Evolutionary conservation across 129 eudicot genomes (phyloP).

Genomic region (Chrysanthemum seticuspe): DNA sequence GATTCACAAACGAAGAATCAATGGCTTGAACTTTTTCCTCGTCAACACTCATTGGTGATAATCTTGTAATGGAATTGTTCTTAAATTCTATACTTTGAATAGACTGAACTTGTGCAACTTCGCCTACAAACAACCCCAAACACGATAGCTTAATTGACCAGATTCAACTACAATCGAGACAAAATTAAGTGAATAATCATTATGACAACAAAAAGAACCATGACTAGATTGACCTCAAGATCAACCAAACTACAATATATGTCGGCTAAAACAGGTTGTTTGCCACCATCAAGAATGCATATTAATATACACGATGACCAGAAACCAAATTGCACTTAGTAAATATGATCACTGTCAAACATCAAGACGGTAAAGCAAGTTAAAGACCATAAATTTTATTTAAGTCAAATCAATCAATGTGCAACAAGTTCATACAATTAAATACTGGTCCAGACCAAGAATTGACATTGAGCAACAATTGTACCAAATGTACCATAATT

Average conservation of each 20-base stretch:
- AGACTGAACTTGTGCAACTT: conserved; percentile 43
- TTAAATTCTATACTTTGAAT: conserved; percentile 42
- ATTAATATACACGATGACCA: conserved; percentile 13
- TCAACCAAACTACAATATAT: conserved; percentile 5
- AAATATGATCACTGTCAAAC: background rate
- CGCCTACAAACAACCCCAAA: conserved; percentile 51
- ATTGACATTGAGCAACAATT: conserved; percentile 13
- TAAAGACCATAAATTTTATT: conserved; percentile 7
- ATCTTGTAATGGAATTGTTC: conserved; percentile 30
- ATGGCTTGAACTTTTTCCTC: conserved; percentile 13
- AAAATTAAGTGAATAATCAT: conserved; percentile 7
- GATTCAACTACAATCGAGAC: background rate
- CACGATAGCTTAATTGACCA: conserved; percentile 5
- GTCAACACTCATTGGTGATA: conserved; percentile 30
- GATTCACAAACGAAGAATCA: conserved; percentile 24
- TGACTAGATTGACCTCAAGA: conserved; percentile 17
- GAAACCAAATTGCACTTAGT: conserved; percentile 12
- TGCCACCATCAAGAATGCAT: background rate
- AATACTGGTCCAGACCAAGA: conserved; percentile 12
- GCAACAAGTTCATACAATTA: conserved; percentile 11
- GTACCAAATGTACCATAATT: conserved; percentile 19
- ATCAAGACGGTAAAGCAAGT: background rate
- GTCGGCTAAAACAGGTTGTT: background rate
- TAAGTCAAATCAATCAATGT: conserved; percentile 14
- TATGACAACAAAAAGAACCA: background rate